Conservation (phyloP, 139 green algal genomes). For the Ettlia oleoabundans region DNA sequence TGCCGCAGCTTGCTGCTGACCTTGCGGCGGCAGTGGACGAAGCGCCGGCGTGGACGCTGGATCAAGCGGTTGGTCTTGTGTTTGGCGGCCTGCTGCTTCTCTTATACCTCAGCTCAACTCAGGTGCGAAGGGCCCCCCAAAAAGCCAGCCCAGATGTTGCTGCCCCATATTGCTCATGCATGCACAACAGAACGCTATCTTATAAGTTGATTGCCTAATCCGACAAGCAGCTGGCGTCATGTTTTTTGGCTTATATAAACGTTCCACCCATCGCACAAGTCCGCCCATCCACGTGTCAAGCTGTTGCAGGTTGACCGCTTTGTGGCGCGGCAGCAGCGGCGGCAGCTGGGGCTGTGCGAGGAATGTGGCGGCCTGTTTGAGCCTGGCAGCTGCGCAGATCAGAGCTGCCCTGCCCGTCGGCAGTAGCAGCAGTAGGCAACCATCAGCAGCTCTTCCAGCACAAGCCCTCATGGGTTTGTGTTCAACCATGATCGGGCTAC, state of each 20-base stretch:
- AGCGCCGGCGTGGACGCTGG: constrained; percentile 79
- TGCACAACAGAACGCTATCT: no score
- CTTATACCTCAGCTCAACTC: constrained; percentile 50
- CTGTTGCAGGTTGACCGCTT: constrained; percentile 57
- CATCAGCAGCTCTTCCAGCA: no score
- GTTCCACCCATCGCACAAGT: no score
- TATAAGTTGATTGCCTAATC: no score
- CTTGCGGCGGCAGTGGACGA: constrained; percentile 46
- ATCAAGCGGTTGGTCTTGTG: constrained; percentile 79
- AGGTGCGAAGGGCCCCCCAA: no score
- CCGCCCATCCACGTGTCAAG: no score
- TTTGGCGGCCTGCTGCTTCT: constrained; percentile 75
- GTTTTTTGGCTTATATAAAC: no score
- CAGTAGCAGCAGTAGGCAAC: not conserved
- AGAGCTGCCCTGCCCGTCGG: constrained; percentile 16
- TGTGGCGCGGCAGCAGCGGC: constrained; percentile 66
- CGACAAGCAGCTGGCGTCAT: no score
- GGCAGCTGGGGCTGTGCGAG: constrained; percentile 80
- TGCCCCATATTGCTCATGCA: no score
- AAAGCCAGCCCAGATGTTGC: no score
- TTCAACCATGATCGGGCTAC: no score
- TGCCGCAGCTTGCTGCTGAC: not conserved
- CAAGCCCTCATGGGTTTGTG: no score
- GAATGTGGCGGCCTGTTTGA: constrained; percentile 75
- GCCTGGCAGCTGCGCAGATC: constrained; percentile 51